Conservation (phyloP, 768 basidiomycete genomes). For the Trametes cinnabarina region DNA sequence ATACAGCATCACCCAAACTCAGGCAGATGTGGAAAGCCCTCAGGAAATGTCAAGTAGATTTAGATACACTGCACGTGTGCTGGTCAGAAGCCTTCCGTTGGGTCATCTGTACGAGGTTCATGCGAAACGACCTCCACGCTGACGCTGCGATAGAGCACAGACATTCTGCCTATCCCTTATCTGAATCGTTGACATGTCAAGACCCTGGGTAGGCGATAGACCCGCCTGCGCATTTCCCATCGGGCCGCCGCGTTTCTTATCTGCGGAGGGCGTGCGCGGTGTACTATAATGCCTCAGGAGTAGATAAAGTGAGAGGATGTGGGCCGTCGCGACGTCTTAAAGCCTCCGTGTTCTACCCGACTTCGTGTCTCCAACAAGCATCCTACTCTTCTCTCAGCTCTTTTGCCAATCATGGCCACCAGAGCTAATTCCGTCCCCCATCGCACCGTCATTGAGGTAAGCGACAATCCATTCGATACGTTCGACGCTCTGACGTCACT, state of each 20-base stretch:
- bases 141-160: background rate
- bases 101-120: constrained; percentile 3
- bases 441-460: constrained; percentile 58
- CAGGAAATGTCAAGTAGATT: too few relatives aligned
- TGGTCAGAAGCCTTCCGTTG: background rate
- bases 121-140: background rate
- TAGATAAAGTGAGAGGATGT: background rate
- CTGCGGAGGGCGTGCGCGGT: background rate
- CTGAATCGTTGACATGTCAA: background rate
- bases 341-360: background rate
- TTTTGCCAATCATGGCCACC: constrained; percentile 48
- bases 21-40: too few relatives aligned
- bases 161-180: constrained; percentile 10
- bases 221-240: background rate
- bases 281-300: background rate
- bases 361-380: too few relatives aligned
- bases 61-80: background rate
- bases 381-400: background rate
- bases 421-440: constrained; percentile 58
- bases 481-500: background rate
- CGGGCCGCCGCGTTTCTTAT: constrained; percentile 7
- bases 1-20: too few relatives aligned
- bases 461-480: constrained; percentile 8
- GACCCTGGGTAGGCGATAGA: background rate
- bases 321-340: background rate